phyloP scores from a whole-genome alignment of 2,329 filamentous ascomycete genomes.

The Lanzia echinophila region DNA sequence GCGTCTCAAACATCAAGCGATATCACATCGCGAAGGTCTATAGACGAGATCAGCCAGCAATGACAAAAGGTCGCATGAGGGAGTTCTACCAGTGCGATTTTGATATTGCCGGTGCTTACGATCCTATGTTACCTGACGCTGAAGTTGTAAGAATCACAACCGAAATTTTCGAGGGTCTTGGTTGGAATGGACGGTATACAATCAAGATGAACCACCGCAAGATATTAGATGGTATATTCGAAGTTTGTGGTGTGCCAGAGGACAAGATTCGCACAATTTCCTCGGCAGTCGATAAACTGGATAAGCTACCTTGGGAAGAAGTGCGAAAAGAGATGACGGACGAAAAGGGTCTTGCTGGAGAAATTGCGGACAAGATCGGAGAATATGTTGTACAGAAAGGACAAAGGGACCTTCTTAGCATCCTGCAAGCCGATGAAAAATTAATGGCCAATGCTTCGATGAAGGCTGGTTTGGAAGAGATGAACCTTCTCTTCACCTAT shows the following conservation, averaged over 20 bases:
- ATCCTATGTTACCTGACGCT: slow-evolving; percentile 86
- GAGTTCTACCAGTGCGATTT: slow-evolving; percentile 99
- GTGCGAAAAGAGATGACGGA: slow-evolving; percentile 91
- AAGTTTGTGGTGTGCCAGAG: slow-evolving; percentile 79
- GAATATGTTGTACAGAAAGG: slow-evolving; percentile 76
- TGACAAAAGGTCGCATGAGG: slow-evolving; percentile 87
- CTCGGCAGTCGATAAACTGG: slow-evolving; percentile 90
- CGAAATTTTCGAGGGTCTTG: slow-evolving; percentile 78
- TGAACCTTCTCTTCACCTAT: slow-evolving; percentile 75
- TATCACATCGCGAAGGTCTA: slow-evolving; percentile 96
- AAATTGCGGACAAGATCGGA: slow-evolving; percentile 81
- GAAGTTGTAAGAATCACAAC: slow-evolving; percentile 79
- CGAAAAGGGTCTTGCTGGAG: slow-evolving; percentile 73
- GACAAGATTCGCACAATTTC: slow-evolving; percentile 87
- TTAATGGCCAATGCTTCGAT: slow-evolving; percentile 67
- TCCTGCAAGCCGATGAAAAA: slow-evolving; percentile 59
- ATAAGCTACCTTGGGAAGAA: slow-evolving; percentile 86
- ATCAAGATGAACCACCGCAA: slow-evolving; percentile 96
- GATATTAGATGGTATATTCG: slow-evolving; percentile 87
- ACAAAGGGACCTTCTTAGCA: slow-evolving; percentile 64
- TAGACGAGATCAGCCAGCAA: slow-evolving; percentile 72
- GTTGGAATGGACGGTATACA: slow-evolving; percentile 58
- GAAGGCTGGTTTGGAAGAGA: slow-evolving; percentile 73
- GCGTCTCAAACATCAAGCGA: slow-evolving; percentile 77
- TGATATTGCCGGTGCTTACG: slow-evolving; percentile 83